These are phyloP conservation scores for Lotus japonicus DNA, from an alignment of 306 rosid species.

Conservation along the genomic window DNA sequence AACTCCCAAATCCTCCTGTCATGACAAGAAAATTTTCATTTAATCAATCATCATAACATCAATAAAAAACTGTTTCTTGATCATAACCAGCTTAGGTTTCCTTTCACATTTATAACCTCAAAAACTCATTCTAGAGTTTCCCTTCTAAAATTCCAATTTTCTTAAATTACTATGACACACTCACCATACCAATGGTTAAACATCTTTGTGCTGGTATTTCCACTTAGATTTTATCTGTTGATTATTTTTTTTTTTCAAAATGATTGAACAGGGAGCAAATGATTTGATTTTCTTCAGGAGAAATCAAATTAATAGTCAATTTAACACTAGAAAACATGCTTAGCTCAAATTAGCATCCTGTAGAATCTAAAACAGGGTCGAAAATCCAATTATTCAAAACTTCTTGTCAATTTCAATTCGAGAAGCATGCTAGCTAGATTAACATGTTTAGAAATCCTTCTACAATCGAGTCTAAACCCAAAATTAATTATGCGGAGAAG, in stretches of 20 bases:
- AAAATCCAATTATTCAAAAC: background rate
- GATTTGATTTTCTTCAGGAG: background rate
- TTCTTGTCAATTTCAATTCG: background rate
- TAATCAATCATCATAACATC: too few species aligned
- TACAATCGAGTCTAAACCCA: too few species aligned
- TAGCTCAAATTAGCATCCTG: background rate
- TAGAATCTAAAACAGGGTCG: background rate
- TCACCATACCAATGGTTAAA: background rate
- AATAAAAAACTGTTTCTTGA: background rate
- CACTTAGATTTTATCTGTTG: background rate
- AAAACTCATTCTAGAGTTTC: background rate
- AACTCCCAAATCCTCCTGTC: conserved; percentile 50
- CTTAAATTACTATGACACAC: background rate
- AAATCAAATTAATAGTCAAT: background rate
- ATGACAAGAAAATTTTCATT: background rate
- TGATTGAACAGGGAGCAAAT: background rate
- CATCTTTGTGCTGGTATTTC: background rate
- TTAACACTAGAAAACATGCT: background rate
- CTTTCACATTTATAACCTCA: conserved; percentile 13
- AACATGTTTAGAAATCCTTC: background rate
- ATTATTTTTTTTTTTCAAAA: background rate
- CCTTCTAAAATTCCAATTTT: background rate
- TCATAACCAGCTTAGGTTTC: background rate
- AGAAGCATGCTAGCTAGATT: background rate
- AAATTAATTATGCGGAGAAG: too few species aligned